Evolutionary conservation across 2,329 filamentous ascomycete species (phyloP), one percentile per base, ranked within the genome.

Genomic region (Trichophyton benhamiae): DNA sequence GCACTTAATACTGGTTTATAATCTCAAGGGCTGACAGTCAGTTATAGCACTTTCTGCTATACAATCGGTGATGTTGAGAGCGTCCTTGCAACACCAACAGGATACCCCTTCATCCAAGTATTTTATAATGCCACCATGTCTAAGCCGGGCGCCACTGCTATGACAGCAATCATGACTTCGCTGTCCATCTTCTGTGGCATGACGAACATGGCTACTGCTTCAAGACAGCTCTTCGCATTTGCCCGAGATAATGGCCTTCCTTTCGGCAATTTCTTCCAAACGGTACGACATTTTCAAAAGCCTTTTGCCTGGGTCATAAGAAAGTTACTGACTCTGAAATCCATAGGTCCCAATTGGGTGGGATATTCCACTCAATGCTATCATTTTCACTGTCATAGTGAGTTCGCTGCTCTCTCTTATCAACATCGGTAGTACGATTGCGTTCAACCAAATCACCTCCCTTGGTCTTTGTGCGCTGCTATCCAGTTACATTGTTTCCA

Each of bases 161-260:
- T 73, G 63, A 63, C 58, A 8, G 61, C 65, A 1, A 67, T 71
- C 25, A 63, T 73, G 3, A 66, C 69, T 1, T 62, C 67, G 2
- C 66, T 71, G 22, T 66, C 65, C 5, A 65, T 69, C 13, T 68
- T 66, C 25, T 66, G 69, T 5, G 68, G 67, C 0, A 68, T 74
- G 8, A 70, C 68, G 9, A 68, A 71, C 63, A 63, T 73, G 1
- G 71, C 72, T 1, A 71, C 74, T 2, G 65, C 69, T 3, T 71
- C 69, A 30, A 69, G 73, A 5, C 66, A 70, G 55, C 57, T 71
- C 5, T 74, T 68, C 64, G 69, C 73, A n/a, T 75, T 75, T 66
- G 79, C 82, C 0, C 76, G 82, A 13, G 80, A 84, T 66, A 71
- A 76, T 20, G 82, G 82, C 0, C 78, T 79, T 0, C 82, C 82